Conservation (phyloP, 2,329 filamentous ascomycete species). For the Talaromyces sp. region DNA sequence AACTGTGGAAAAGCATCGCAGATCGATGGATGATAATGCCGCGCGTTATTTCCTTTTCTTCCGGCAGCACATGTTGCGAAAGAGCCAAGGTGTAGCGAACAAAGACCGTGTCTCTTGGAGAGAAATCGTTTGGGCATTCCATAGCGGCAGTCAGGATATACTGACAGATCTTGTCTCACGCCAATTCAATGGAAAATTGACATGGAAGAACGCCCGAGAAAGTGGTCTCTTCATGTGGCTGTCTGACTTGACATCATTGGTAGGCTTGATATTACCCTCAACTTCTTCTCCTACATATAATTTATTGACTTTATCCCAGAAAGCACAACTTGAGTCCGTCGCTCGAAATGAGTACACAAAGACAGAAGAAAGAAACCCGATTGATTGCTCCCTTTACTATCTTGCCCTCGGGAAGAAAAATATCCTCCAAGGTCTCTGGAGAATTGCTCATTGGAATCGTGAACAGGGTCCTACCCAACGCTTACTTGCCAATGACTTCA, state of each 20-base stretch:
- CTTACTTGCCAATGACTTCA: conserved; percentile 87
- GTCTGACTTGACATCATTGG: conserved; percentile 72
- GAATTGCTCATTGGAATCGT: conserved; percentile 86
- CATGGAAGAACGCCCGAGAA: conserved; percentile 83
- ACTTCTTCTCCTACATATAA: not conserved
- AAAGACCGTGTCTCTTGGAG: conserved; percentile 64
- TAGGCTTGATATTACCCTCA: conserved; percentile 49
- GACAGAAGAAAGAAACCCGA: conserved; percentile 81
- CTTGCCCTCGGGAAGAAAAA: conserved; percentile 88
- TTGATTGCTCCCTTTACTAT: conserved; percentile 90
- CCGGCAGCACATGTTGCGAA: conserved; percentile 74
- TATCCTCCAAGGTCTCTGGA: conserved; percentile 87
- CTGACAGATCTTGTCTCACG: conserved; percentile 78
- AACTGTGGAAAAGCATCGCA: conserved; percentile 80
- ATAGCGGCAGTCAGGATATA: conserved; percentile 74
- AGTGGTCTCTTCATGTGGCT: conserved; percentile 97
- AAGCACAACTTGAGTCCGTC: conserved; percentile 81
- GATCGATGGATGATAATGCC: conserved; percentile 88
- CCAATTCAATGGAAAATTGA: conserved; percentile 76
- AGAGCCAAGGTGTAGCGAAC: conserved; percentile 61
- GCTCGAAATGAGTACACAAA: conserved; percentile 93
- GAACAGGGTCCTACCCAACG: conserved; percentile 81
- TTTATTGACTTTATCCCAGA: conserved; percentile 47
- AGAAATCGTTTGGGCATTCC: conserved; percentile 51
- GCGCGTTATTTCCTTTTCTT: conserved; percentile 87